Base-by-base conservation (phyloP, 768 basidiomycete species). In the Pisolithus orientalis region DNA sequence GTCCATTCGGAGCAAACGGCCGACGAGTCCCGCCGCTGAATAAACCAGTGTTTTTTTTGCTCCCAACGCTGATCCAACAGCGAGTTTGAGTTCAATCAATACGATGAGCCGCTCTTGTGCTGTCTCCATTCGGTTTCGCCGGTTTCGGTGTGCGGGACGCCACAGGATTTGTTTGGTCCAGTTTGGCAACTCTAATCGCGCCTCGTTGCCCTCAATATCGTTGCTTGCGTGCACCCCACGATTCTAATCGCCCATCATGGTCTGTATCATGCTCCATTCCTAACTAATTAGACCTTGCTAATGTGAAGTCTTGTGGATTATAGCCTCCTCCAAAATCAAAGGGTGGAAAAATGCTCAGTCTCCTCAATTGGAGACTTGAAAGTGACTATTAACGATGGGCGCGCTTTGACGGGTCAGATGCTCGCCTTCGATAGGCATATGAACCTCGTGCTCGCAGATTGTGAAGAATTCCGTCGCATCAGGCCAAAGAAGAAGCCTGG, bases 391-490 rank as follows among this genome's bases (percentile, higher is more conserved):
- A 96, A 87, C 84, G 96, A 99, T 71, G 94, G 94, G 54, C 90
- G 96, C 69, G 82, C 89, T 52, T 75, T 98, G 62, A 92, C 90
- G 44, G 96, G 96, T 39, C 96, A 98, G 75, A 96, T 98, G 91
- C 87, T 99, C 69, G 96, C 96, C 49, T 99, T 97, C 69, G 96
- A 99, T 75, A 87, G 90, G 65, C 96, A 99, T 72, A 99, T 98
- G 96, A 99, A 99, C 74, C 78, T 99, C 61, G 96, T 99, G 43
- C 75, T 99, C 50, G 94, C 95, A 14, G 96, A 98, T 62, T 97
- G 94, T 65, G 96, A 99, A 71, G 96, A 99, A 72, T 99, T 98
- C 67, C 75, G 96, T 62, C 84, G 89, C 58, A 85, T 98, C 39
- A 76, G 89, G 58, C 87, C 88, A 38, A 97, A 98, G 78, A 93